Base-by-base conservation (phyloP, 2,329 filamentous ascomycete genomes). In the Pyricularia sp. region DNA sequence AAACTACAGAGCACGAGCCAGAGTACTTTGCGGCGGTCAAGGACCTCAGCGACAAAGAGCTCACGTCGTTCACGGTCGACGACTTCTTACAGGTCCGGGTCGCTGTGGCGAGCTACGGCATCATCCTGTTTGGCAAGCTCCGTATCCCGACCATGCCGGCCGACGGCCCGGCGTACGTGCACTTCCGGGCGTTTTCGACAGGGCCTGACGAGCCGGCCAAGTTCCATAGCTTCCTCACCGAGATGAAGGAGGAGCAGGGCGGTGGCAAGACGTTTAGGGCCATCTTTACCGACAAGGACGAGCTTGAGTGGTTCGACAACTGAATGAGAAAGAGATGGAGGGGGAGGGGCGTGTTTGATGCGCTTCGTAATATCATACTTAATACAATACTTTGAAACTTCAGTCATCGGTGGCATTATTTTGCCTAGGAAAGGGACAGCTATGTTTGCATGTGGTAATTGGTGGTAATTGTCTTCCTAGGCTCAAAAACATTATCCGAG, bases 271-370 rank as follows among this genome's bases (percentile, higher is more conserved):
- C 73, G 61, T 85, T 79, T 73, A 78, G 79, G 30, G 82, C 81
- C 9, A 79, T 85, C 63, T 84, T 84, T 70, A 78, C 75, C 9
- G 78, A 79, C 71, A 74, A 81, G n/a, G 83, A 85, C 71, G 71
- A 76, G 4, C 75, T 84, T 64, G 81, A 85, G 74, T 87, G 85
- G 85, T 87, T 87, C 72, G 83, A 86, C 71, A 82, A 81, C 23
- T 83, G 73, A 71, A 42, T 31, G 26, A n/a, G 25, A 28, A 17
- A 23, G 31, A 42, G 20, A 42, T 1, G 64, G 14, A 23, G 23
- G 33, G 65, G 3, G 58, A 4, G 58, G 12, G 2, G 33, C 33
- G 6, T 36, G n/a, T n/a, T n/a, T n/a, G 33, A 36, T 26, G 23
- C 14, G 58, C 25, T 61, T 61, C 9, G 20, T 50, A 6, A 50